These are phyloP conservation scores for Boehmeria nivea DNA, from an alignment of 306 rosid genomes.

Conservation along the genomic window DNA sequence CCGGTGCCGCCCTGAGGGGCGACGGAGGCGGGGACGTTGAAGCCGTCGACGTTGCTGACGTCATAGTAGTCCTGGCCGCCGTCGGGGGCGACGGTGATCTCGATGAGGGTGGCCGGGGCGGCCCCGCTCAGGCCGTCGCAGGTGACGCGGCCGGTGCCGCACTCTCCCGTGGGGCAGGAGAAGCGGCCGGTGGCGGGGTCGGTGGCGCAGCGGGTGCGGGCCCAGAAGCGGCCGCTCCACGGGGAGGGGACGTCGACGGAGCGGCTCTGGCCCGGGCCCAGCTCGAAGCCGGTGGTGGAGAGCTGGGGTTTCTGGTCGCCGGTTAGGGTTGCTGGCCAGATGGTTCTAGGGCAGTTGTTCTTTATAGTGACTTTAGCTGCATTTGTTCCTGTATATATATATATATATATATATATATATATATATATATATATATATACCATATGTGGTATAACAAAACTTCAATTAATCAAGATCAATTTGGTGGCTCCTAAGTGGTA, in stretches of 20 bases:
- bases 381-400: slow-evolving; percentile 2
- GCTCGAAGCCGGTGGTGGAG: slow-evolving; percentile 26
- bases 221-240: slow-evolving; percentile 32
- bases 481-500: no score
- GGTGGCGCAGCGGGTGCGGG: slow-evolving; percentile 11
- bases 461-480: no score
- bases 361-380: neutral
- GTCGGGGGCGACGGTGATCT: neutral
- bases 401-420: neutral
- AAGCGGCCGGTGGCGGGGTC: slow-evolving; percentile 12
- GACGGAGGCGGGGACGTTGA: slow-evolving; percentile 12
- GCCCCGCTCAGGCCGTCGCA: slow-evolving; percentile 15
- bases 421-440: neutral
- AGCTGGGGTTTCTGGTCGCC: slow-evolving; percentile 13
- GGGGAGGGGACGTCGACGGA: slow-evolving; percentile 12
- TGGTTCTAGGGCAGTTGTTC: slow-evolving; percentile 23
- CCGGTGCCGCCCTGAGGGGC: slow-evolving; percentile 16
- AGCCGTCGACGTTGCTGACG: slow-evolving; percentile 28
- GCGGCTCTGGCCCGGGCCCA: neutral
- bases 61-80: slow-evolving; percentile 28
- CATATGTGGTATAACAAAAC: neutral
- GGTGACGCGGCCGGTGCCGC: slow-evolving; percentile 18
- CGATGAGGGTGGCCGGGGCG: slow-evolving; percentile 21
- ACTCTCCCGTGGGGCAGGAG: slow-evolving; percentile 24
- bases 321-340: slow-evolving; percentile 34